Evolutionary conservation across 345 rosid species (phyloP).

Genomic region (Populus nigra): DNA sequence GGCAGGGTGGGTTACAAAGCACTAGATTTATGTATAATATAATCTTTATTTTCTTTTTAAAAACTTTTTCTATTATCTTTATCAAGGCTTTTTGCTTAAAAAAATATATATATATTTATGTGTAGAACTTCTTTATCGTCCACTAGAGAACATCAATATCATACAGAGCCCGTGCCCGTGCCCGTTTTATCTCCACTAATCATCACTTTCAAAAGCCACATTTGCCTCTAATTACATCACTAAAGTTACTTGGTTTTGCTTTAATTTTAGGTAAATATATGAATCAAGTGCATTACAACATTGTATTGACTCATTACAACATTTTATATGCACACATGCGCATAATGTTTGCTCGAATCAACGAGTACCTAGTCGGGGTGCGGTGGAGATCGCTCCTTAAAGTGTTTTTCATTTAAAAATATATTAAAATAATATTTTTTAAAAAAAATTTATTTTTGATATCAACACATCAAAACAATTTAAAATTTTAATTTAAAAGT

Average conservation of each 20-base stretch:
- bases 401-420: too few species aligned
- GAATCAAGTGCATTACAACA: not conserved
- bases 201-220: not conserved
- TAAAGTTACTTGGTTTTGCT: not conserved
- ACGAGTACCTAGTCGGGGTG: fast-evolving
- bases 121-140: not conserved
- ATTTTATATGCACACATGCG: not conserved
- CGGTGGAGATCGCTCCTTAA: fast-evolving
- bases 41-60: not conserved
- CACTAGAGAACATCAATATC: not conserved
- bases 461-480: fast-evolving
- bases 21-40: not conserved
- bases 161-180: too few species aligned
- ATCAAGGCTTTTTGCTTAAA: not conserved
- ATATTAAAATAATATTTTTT: too few species aligned
- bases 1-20: not conserved
- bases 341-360: too few species aligned
- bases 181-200: not conserved
- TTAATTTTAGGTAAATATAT: too few species aligned
- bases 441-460: too few species aligned
- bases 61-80: not conserved
- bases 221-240: not conserved
- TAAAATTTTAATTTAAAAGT: too few species aligned
- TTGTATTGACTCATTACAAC: not conserved
- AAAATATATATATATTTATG: not conserved